These are phyloP conservation scores for Melampsora americana DNA, from an alignment of 1,284 basidiomycete species.

Conservation along the genomic window DNA sequence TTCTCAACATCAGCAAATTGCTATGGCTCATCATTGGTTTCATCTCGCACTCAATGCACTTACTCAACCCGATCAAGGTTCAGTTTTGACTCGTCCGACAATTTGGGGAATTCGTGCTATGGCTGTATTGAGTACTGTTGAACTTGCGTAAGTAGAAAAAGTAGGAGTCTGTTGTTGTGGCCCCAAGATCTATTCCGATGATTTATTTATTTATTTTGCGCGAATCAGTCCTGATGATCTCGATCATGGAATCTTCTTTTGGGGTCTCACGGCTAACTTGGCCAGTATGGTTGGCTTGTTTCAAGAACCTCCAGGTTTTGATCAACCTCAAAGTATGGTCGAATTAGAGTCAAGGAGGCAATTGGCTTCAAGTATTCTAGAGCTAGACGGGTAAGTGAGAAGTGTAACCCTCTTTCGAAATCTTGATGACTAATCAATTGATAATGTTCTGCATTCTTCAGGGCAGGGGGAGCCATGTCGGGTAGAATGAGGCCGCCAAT, in stretches of 20 bases:
- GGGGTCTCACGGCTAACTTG: constrained; percentile 1
- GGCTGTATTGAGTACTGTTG: constrained; percentile 15
- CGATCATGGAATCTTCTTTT: constrained; percentile 43
- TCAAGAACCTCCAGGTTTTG: constrained; percentile 31
- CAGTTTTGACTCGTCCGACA: constrained; percentile 21
- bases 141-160: constrained; percentile 5
- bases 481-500: background rate
- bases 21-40: constrained; percentile 31
- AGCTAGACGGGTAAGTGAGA: constrained; percentile 28
- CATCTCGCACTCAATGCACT: constrained; percentile 9
- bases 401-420: background rate
- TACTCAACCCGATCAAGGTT: constrained; percentile 8
- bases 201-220: background rate
- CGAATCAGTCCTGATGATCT: constrained; percentile 30
- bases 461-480: constrained; percentile 25
- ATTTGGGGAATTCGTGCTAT: constrained; percentile 31
- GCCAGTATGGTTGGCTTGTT: constrained; percentile 20
- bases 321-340: constrained; percentile 4
- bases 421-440: background rate
- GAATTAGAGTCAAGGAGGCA: constrained; percentile 34
- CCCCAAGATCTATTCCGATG: background rate
- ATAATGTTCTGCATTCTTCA: constrained; percentile 12
- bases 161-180: background rate
- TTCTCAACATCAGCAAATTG: constrained; percentile 19
- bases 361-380: constrained; percentile 14